Evolutionary conservation across 2,329 filamentous ascomycete genomes (phyloP).

Genomic region (Aschersonia sp.): DNA sequence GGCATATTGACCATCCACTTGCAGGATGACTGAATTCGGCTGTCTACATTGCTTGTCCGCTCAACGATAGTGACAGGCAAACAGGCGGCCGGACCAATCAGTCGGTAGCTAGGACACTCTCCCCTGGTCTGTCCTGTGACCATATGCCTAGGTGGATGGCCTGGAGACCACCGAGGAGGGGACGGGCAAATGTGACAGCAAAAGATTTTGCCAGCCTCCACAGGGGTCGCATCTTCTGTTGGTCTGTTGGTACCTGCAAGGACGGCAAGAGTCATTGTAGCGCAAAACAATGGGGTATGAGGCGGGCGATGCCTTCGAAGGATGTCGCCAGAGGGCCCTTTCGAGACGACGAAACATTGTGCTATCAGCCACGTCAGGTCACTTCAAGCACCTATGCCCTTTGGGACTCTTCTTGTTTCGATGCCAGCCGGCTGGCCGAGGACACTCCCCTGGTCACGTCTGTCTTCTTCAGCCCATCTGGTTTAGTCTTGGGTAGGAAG

Average conservation of each 20-base stretch:
- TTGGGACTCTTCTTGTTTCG: constrained; percentile 3
- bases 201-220: neutral
- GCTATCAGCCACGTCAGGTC: constrained; percentile 4
- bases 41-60: constrained; percentile 3
- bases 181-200: neutral
- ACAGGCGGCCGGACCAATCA: constrained; percentile 5
- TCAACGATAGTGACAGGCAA: constrained; percentile 4
- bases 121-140: neutral
- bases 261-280: neutral
- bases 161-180: neutral
- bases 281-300: neutral
- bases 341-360: neutral
- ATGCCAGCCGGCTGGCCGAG: constrained; percentile 1
- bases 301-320: neutral
- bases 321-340: neutral
- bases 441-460: constrained; percentile 1
- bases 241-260: neutral
- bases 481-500: constrained; percentile 1
- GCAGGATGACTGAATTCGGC: constrained; percentile 3
- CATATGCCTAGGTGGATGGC: neutral
- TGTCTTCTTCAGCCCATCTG: neutral
- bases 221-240: neutral
- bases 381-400: constrained; percentile 1
- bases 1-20: neutral
- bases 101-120: constrained; percentile 4